Evolutionary conservation across 441 rosid species (phyloP).

Genomic region (Biscutella laevigata): DNA sequence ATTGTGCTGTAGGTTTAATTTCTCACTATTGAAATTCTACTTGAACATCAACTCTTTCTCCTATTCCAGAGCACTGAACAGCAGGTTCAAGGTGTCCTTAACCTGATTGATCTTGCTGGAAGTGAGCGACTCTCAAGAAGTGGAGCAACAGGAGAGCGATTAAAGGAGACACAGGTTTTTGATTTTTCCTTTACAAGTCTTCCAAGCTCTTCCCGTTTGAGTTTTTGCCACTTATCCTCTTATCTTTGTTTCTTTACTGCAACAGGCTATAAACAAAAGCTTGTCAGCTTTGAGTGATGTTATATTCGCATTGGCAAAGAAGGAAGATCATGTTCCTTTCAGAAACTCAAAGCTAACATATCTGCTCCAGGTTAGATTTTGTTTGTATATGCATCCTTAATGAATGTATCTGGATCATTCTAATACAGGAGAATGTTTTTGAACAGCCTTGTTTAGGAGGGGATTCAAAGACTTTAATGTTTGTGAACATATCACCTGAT

Average conservation of each 20-base stretch:
- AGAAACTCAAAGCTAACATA: constrained; percentile 91
- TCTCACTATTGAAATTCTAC: background rate
- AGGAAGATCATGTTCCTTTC: constrained; percentile 94
- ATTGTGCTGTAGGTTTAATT: background rate
- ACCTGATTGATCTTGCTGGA: constrained; percentile 91
- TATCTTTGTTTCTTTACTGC: background rate
- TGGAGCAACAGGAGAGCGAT: constrained; percentile 86
- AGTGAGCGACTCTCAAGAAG: constrained; percentile 87
- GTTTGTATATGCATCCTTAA: background rate
- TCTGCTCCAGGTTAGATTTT: constrained; percentile 75
- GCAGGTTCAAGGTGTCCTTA: constrained; percentile 86
- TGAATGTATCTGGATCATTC: background rate
- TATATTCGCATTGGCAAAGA: constrained; percentile 84
- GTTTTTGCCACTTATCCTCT: background rate
- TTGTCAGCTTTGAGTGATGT: constrained; percentile 80
- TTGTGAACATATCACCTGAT: constrained; percentile 91
- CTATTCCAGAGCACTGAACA: constrained; percentile 71
- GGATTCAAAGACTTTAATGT: constrained; percentile 91
- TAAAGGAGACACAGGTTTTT: constrained; percentile 88
- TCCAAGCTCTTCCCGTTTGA: background rate
- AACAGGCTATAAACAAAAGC: constrained; percentile 90
- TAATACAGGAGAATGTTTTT: background rate
- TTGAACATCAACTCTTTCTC: background rate
- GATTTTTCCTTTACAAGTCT: background rate
- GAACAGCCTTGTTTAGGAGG: constrained; percentile 98